Percentiles rank a stretch among this genome's conserved stretches.
phyloP scores from a whole-genome alignment of 2,329 filamentous ascomycete genomes.

The Fusarium metavorans region DNA sequence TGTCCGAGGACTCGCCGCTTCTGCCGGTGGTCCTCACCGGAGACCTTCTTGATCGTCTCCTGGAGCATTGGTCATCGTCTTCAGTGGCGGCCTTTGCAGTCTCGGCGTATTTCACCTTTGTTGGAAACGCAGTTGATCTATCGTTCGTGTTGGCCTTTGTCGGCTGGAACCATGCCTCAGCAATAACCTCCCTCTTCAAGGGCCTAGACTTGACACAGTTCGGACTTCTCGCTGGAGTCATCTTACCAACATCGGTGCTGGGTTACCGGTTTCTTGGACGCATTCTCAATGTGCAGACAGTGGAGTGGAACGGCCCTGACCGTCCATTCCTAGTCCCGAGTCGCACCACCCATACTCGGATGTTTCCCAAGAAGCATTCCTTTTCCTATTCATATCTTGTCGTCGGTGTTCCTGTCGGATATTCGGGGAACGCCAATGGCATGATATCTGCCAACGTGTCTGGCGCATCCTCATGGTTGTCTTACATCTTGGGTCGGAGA shows the following conservation, averaged over 20 bases:
- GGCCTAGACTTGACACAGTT: constrained; percentile 10
- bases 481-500: constrained; percentile 47
- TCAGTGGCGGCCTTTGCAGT: background rate
- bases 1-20: constrained; percentile 43
- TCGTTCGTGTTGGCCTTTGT: constrained; percentile 40
- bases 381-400: constrained; percentile 80
- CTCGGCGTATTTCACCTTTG: constrained; percentile 33
- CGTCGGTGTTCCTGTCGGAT: constrained; percentile 75
- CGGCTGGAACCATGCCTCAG: constrained; percentile 27
- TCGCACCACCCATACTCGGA: constrained; percentile 71
- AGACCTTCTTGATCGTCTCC: constrained; percentile 36
- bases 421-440: constrained; percentile 65
- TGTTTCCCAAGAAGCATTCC: constrained; percentile 75
- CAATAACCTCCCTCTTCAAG: constrained; percentile 2
- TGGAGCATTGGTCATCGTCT: background rate
- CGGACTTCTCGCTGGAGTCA: background rate
- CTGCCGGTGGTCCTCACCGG: constrained; percentile 28
- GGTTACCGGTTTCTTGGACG: background rate
- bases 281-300: background rate
- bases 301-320: constrained; percentile 15
- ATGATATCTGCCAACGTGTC: constrained; percentile 63
- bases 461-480: constrained; percentile 32
- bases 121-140: constrained; percentile 42
- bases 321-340: constrained; percentile 72
- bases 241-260: background rate